These are phyloP conservation scores for Cercophora sp. DNA, from an alignment of 495 filamentous ascomycete species.

Conservation along the genomic window DNA sequence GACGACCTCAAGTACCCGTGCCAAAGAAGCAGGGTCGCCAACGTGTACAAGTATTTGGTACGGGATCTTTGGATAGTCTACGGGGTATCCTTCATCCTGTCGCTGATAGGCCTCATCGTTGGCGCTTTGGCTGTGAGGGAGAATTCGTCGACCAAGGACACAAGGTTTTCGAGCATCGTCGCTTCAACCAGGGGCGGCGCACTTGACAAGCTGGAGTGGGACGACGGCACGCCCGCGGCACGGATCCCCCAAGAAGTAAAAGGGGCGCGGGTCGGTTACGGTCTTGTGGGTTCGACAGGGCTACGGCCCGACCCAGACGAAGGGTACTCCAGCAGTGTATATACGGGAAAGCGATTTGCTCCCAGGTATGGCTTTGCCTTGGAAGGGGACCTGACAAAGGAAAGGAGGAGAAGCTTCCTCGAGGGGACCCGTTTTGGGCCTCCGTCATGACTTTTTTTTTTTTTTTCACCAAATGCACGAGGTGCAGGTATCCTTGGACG, in stretches of 20 bases:
- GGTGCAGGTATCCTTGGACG: too few relatives aligned
- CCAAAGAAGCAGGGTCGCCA: constrained; percentile 22
- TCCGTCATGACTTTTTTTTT: too few relatives aligned
- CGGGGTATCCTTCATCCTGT: constrained; percentile 26
- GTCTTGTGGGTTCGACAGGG: constrained; percentile 12
- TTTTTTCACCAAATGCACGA: too few relatives aligned
- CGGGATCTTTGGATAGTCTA: constrained; percentile 40
- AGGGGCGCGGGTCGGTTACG: constrained; percentile 29
- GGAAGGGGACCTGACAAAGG: constrained; percentile 31
- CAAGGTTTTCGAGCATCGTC: constrained; percentile 34
- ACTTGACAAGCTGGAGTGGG: constrained; percentile 29
- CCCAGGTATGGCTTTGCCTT: constrained; percentile 33
- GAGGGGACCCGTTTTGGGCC: too few relatives aligned
- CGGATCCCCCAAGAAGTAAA: constrained; percentile 16
- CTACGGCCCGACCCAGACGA: too few relatives aligned
- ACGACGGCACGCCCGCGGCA: constrained; percentile 10
- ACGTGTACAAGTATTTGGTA: constrained; percentile 30
- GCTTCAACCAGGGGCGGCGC: constrained; percentile 35
- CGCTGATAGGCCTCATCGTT: constrained; percentile 16
- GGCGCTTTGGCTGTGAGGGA: constrained; percentile 29
- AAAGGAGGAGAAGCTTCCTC: too few relatives aligned
- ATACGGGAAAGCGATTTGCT: constrained; percentile 17
- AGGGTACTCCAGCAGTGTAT: too few relatives aligned
- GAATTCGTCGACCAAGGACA: constrained; percentile 32
- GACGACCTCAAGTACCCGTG: constrained; percentile 28